Conservation (phyloP, 1,139 yeast genomes). For the Zygoascus hellenicus region DNA sequence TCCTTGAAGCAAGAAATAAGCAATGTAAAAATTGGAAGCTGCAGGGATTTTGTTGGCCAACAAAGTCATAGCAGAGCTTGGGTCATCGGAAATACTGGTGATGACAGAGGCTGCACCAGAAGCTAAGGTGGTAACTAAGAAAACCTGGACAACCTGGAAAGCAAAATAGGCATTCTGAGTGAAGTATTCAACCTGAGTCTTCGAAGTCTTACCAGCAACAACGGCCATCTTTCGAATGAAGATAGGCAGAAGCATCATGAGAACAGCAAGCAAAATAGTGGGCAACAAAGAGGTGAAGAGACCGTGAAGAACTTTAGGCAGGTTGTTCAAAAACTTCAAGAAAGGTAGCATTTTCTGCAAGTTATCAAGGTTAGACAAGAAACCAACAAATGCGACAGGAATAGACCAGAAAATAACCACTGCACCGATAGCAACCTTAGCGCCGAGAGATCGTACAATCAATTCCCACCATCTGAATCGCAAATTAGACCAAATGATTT, state of each 20-base stretch:
- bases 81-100: constrained; percentile 57
- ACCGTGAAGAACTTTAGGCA: constrained; percentile 69
- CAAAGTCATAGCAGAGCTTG: constrained; percentile 59
- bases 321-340: constrained; percentile 60
- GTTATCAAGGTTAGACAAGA: constrained; percentile 74
- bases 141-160: constrained; percentile 82
- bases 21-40: constrained; percentile 69
- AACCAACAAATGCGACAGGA: constrained; percentile 95
- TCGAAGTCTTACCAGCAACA: constrained; percentile 63
- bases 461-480: constrained; percentile 84
- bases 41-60: constrained; percentile 76
- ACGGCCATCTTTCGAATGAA: constrained; percentile 70
- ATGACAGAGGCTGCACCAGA: constrained; percentile 79
- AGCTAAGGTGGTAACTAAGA: constrained; percentile 72
- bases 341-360: constrained; percentile 55
- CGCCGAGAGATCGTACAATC: constrained; percentile 51
- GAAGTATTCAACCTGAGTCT: constrained; percentile 66
- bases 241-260: constrained; percentile 81
- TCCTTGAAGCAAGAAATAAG: constrained; percentile 69
- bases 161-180: constrained; percentile 86
- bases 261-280: constrained; percentile 68
- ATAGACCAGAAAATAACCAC: constrained; percentile 83
- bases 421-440: constrained; percentile 50
- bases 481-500: constrained; percentile 81
- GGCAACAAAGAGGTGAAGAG: constrained; percentile 83